Evolutionary conservation across 176 grass and related monocot genomes (phyloP), one percentile per base, ranked within the genome.

Genomic region (Carex scoparia): DNA sequence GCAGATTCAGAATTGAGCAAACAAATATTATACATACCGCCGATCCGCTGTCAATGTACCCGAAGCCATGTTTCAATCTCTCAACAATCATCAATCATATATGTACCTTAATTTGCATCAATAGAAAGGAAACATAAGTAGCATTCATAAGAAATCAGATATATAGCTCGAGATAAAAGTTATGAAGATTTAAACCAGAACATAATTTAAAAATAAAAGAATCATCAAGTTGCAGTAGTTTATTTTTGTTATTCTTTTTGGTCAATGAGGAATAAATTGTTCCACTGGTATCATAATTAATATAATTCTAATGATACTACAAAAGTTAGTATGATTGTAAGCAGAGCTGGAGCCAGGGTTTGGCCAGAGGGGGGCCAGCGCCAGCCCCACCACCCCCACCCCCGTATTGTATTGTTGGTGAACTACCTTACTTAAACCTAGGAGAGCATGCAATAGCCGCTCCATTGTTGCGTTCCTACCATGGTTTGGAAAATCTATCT

Each of bases 31-130:
- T 28, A 68, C 42, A 8, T 83, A 83, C 81, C 61, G 49, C 9
- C 61, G 33, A 16, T 83, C 81, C 14, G 81, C 61, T 32, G 44
- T 65, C 48, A 83, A 32, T 66, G 61, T 83, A 83, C 23, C 69
- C 44, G 81, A 66, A 69, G 62, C 81, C 81, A 83, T 83, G 37
- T 12, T 83, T 66, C 7, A n/a, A 42, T 83, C 38, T 65, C 80
- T 66, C 59, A 65, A 82, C 60, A 65, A 83, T 66, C 81, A 83
- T 83, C 81, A 83, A 53, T 14, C 27, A 66, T 15, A 69, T 83
- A 65, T 83, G 61, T 65, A 53, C 60, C 81, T 51, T 83, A 51
- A 18, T 0, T 49, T 53, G 6, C 58, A 83, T 83, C 40, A 66
- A 54, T 4, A 58, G 44, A 81, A 66, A 16, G 12, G 16, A 65